These are phyloP conservation scores for Epichloe gansuensis DNA, from an alignment of 2,329 filamentous ascomycete genomes.

Conservation along the genomic window DNA sequence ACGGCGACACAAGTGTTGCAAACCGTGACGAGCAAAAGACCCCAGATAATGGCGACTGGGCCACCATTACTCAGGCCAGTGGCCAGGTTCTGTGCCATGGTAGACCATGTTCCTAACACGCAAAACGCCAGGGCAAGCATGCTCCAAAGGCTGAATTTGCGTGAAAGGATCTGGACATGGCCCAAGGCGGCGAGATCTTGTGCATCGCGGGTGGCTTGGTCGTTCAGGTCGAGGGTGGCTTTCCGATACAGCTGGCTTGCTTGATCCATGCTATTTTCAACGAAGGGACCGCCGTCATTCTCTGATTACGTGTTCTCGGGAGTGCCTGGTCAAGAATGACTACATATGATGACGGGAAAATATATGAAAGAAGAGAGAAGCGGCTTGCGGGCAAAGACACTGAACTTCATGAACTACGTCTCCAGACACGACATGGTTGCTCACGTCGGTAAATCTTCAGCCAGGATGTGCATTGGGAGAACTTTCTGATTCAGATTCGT, in stretches of 20 bases:
- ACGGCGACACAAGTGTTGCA: slow-evolving; percentile 43
- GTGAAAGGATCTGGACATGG: slow-evolving; percentile 26
- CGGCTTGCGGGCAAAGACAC: no score
- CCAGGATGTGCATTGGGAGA: not conserved
- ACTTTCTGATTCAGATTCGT: not conserved
- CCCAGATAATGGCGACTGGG: slow-evolving; percentile 42
- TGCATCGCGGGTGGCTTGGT: slow-evolving; percentile 19
- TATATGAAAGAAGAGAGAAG: no score
- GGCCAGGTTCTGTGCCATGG: slow-evolving; percentile 36
- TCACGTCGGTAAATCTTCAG: not conserved
- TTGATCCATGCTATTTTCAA: slow-evolving; percentile 7
- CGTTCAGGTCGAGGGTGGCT: slow-evolving; percentile 1
- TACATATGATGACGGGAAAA: not conserved
- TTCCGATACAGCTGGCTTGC: slow-evolving; percentile 3
- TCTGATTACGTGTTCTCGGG: not conserved
- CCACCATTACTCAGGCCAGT: slow-evolving; percentile 43
- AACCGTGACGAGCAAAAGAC: slow-evolving; percentile 36
- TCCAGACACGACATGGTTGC: not conserved
- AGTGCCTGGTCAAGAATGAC: not conserved
- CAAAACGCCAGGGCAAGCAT: slow-evolving; percentile 46
- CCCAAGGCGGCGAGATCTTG: slow-evolving; percentile 29
- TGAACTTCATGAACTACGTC: not conserved
- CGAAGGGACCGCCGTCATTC: slow-evolving; percentile 5
- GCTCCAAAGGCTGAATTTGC: slow-evolving; percentile 41
- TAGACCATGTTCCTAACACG: slow-evolving; percentile 46